Percentiles rank a stretch among this genome's conserved stretches.
Conservation (phyloP, 306 rosid genomes). For the Glycine tomentella region DNA sequence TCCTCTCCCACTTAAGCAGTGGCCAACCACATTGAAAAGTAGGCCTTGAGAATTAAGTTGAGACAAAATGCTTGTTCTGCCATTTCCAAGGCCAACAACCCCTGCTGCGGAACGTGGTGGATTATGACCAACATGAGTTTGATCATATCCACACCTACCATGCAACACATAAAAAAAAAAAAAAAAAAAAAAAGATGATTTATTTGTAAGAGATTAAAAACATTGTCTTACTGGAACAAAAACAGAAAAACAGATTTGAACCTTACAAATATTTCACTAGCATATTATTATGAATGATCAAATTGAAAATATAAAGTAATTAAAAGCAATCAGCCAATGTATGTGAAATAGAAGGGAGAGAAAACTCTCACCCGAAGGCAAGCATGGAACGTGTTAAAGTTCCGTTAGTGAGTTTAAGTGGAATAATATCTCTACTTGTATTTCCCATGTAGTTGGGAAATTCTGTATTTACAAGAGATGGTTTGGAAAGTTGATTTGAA, state of each 20-base stretch:
- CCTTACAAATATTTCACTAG: neutral
- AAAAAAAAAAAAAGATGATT: neutral
- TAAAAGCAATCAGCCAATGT: neutral
- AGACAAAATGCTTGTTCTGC: conserved; percentile 61
- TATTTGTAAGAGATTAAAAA: neutral
- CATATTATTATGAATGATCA: neutral
- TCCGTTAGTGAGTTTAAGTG: conserved; percentile 54
- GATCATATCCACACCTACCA: conserved; percentile 83
- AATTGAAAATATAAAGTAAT: neutral
- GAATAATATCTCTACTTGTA: conserved; percentile 60
- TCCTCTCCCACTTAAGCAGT: conserved; percentile 66
- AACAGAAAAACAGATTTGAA: neutral
- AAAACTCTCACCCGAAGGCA: conserved; percentile 76
- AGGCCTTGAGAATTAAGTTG: conserved; percentile 58
- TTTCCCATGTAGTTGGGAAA: too few species aligned
- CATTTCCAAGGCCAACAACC: conserved; percentile 81
- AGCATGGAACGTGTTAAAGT: conserved; percentile 42
- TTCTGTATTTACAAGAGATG: too few species aligned
- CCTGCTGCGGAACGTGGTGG: conserved; percentile 60
- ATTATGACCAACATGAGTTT: conserved; percentile 24
- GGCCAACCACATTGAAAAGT: conserved; percentile 63
- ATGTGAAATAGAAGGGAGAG: neutral
- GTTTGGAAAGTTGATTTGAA: too few species aligned
- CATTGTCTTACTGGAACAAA: neutral
- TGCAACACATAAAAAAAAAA: neutral